These are phyloP conservation scores for Leccinellum luteum DNA, from an alignment of 768 basidiomycete genomes.

Conservation along the genomic window DNA sequence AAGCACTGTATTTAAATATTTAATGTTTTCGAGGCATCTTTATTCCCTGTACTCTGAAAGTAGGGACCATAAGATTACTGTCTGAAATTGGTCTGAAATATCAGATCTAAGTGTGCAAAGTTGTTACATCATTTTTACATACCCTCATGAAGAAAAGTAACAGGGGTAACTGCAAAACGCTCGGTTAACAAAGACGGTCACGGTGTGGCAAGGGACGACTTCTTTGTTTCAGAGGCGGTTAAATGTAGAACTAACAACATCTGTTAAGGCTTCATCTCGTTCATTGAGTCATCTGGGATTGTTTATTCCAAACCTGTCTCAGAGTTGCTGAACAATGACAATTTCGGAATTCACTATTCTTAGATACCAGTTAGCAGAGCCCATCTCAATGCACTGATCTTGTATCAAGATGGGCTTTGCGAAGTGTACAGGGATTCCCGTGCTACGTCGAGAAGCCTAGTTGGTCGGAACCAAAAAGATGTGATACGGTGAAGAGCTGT, in stretches of 20 bases:
- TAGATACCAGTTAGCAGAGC: conserved; percentile 2
- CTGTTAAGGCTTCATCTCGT: neutral
- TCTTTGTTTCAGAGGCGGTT: neutral
- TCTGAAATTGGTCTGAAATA: neutral
- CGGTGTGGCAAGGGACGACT: neutral
- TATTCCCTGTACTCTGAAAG: neutral
- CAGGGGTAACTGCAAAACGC: neutral
- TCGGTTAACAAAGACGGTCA: neutral
- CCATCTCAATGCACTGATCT: neutral
- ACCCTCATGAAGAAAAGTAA: neutral
- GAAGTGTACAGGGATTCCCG: neutral
- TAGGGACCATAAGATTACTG: neutral
- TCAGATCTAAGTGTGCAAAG: neutral
- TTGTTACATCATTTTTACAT: neutral
- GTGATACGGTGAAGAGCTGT: no score
- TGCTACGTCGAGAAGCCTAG: neutral
- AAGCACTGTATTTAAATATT: conserved; percentile 5
- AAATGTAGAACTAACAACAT: neutral
- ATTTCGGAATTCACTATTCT: neutral
- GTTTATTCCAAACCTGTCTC: neutral
- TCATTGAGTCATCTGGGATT: neutral
- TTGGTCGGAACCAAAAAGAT: neutral
- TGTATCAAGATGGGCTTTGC: conserved; percentile 23
- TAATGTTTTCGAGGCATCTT: neutral
- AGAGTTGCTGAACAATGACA: neutral